Evolutionary conservation across 106 monocot genomes (phyloP).

Genomic region (Narthecium ossifragum): DNA sequence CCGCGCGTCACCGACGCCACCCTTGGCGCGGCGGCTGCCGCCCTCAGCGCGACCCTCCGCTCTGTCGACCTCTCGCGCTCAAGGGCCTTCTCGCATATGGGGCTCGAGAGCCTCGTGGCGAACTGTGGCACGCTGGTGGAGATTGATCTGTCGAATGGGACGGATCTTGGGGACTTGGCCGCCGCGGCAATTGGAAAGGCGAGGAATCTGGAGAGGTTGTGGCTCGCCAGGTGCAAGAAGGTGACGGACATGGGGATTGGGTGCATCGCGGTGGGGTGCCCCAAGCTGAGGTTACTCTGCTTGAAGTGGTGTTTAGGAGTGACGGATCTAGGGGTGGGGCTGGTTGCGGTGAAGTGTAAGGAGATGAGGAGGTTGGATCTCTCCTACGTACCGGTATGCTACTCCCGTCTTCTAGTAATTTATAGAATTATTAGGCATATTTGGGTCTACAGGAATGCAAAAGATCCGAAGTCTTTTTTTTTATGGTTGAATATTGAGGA

Average conservation of each 20-base stretch:
- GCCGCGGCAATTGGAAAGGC: conserved; percentile 42
- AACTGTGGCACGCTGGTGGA: conserved; percentile 33
- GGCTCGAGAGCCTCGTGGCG: conserved; percentile 23
- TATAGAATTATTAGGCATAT: no score
- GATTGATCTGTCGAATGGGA: conserved; percentile 42
- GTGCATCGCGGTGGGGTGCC: conserved; percentile 72
- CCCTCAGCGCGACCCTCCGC: conserved; percentile 16
- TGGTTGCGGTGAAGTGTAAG: conserved; percentile 65
- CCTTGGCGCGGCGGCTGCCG: conserved; percentile 20
- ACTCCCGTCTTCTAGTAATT: no score
- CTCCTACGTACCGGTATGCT: conserved; percentile 50
- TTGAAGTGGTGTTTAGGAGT: conserved; percentile 65
- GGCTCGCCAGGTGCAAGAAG: conserved; percentile 44
- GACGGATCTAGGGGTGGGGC: conserved; percentile 52
- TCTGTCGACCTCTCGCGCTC: conserved; percentile 58
- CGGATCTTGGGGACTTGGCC: conserved; percentile 40
- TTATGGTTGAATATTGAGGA: no score
- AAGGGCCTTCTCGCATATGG: conserved; percentile 23
- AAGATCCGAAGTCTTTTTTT: no score
- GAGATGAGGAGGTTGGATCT: conserved; percentile 53
- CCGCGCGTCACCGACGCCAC: conserved; percentile 38
- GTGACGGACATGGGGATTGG: conserved; percentile 68
- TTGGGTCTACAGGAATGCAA: no score
- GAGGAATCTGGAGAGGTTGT: conserved; percentile 36
- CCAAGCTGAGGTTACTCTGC: conserved; percentile 33